Conservation (phyloP, 495 filamentous ascomycete genomes). For the Schizothecium vesticola region DNA sequence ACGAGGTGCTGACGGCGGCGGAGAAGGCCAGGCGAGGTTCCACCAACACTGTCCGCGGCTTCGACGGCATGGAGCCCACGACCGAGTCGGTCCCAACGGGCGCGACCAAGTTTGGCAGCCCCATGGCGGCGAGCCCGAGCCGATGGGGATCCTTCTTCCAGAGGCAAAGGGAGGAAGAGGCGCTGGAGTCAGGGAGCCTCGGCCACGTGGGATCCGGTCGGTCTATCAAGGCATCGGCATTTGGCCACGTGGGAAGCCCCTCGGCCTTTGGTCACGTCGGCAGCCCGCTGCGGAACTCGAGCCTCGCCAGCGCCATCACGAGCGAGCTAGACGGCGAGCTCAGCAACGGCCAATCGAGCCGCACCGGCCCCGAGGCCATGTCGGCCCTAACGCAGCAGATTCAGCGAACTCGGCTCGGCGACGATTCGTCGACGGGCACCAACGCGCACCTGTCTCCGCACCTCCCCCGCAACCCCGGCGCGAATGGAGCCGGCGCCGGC, state of each 20-base stretch:
- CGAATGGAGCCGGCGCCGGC: constrained; percentile 18
- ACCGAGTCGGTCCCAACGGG: constrained; percentile 42
- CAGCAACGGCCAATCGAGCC: constrained; percentile 25
- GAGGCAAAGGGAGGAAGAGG: constrained; percentile 68
- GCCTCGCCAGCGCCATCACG: constrained; percentile 60
- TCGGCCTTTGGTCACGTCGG: constrained; percentile 79
- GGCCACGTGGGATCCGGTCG: constrained; percentile 16
- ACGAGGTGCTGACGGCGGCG: constrained; percentile 86
- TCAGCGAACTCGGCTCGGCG: constrained; percentile 46
- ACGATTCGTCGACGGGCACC: constrained; percentile 33
- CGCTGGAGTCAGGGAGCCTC: not conserved
- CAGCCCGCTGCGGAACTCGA: constrained; percentile 86
- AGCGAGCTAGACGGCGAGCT: constrained; percentile 46
- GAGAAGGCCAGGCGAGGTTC: constrained; percentile 83
- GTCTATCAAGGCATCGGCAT: constrained; percentile 44
- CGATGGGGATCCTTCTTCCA: constrained; percentile 83
- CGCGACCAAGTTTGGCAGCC: constrained; percentile 72
- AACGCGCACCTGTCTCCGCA: constrained; percentile 39
- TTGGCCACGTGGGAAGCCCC: constrained; percentile 4
- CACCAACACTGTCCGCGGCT: constrained; percentile 34
- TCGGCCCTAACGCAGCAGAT: constrained; percentile 70
- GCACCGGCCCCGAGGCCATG: constrained; percentile 47
- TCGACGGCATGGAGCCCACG: constrained; percentile 49
- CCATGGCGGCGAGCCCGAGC: constrained; percentile 70
- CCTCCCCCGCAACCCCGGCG: constrained; percentile 24